Conservation (phyloP, 2,329 filamentous ascomycete species). For the Aspergillus ochraceus region DNA sequence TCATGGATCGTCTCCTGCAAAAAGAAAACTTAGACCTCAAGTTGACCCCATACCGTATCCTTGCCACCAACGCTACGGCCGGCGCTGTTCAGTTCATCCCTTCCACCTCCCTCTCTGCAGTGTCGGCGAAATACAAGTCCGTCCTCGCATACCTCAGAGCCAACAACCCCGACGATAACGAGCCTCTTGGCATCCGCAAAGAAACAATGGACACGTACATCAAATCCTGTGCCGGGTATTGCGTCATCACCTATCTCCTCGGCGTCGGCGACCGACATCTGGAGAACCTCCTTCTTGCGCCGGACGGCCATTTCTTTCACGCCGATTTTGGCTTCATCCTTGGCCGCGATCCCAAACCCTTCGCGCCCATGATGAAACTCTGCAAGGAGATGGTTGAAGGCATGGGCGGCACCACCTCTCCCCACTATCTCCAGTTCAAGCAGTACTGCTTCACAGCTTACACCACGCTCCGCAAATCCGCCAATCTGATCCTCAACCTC, state of each 20-base stretch:
- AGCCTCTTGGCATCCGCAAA: conserved; percentile 81
- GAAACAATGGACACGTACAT: conserved; percentile 94
- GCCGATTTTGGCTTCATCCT: conserved; percentile 98
- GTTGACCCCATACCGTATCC: conserved; percentile 91
- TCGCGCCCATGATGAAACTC: conserved; percentile 95
- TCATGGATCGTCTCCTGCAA: conserved; percentile 93
- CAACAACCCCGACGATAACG: conserved; percentile 82
- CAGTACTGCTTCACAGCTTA: conserved; percentile 96
- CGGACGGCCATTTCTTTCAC: conserved; percentile 94
- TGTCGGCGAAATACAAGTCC: conserved; percentile 77
- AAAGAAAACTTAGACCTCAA: conserved; percentile 97
- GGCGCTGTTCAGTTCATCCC: conserved; percentile 93
- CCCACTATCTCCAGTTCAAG: conserved; percentile 85
- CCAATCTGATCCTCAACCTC: conserved; percentile 87
- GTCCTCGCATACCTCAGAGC: conserved; percentile 80
- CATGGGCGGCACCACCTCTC: conserved; percentile 82
- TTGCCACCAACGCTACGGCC: conserved; percentile 85
- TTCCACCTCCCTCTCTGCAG: conserved; percentile 78
- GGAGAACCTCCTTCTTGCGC: conserved; percentile 88
- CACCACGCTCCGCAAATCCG: conserved; percentile 83
- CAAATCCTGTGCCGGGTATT: conserved; percentile 94
- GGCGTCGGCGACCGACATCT: conserved; percentile 95
- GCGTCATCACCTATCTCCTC: conserved; percentile 96
- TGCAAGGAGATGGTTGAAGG: conserved; percentile 98
- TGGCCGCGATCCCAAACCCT: conserved; percentile 93